A percentile compares a stretch with the other conserved stretches of the same genome.
Evolutionary conservation across 805 yeast species (phyloP).

Genomic region (Millerago galiae): DNA sequence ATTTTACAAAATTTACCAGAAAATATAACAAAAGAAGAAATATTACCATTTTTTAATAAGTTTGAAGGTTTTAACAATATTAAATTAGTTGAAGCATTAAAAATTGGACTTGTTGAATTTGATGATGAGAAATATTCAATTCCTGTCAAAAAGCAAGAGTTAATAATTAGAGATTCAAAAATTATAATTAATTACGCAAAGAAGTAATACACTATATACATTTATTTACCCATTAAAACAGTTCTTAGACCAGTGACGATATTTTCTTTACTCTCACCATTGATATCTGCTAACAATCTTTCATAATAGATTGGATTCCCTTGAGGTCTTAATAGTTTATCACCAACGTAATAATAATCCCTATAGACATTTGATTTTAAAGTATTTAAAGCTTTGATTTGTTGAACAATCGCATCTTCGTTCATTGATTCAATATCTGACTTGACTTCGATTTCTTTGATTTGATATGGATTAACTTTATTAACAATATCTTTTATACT

Average conservation of each 20-base stretch:
- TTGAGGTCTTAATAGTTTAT: constrained; percentile 66
- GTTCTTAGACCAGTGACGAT: constrained; percentile 63
- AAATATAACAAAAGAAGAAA: constrained; percentile 31
- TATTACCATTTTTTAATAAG: constrained; percentile 41
- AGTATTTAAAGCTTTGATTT: constrained; percentile 50
- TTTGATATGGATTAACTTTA: constrained; percentile 38
- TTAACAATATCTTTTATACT: constrained; percentile 35
- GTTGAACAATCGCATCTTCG: constrained; percentile 42
- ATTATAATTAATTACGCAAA: constrained; percentile 24
- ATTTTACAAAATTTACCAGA: constrained; percentile 60
- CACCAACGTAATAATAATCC: constrained; percentile 57
- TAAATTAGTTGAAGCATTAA: constrained; percentile 58
- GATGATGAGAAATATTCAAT: constrained; percentile 47
- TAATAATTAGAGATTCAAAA: constrained; percentile 14
- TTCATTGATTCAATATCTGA: constrained; percentile 39
- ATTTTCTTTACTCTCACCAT: constrained; percentile 65
- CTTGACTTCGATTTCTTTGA: constrained; percentile 35
- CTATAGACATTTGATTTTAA: constrained; percentile 55
- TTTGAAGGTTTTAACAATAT: constrained; percentile 60
- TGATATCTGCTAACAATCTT: constrained; percentile 61
- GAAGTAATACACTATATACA: constrained; percentile 11
- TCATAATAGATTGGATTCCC: constrained; percentile 79
- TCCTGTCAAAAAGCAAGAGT: constrained; percentile 26
- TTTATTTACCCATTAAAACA: constrained; percentile 67
- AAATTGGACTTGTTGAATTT: constrained; percentile 79